A percentile compares a stretch with the other conserved stretches of the same genome.
These are phyloP conservation scores for Schoenoplectus tabernaemontani DNA, from an alignment of 202 grass and related monocot species.

Conservation along the genomic window DNA sequence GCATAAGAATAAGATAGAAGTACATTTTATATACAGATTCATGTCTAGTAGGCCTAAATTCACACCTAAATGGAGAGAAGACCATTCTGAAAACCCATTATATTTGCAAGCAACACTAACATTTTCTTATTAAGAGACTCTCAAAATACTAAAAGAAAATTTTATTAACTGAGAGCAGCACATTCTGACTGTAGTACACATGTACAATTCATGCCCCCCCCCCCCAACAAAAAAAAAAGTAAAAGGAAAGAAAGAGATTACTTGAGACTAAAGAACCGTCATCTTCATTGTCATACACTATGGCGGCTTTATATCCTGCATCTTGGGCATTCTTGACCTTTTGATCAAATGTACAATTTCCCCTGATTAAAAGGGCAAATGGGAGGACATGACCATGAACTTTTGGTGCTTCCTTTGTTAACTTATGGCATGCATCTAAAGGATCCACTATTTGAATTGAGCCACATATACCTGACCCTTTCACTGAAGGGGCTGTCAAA, in stretches of 20 bases:
- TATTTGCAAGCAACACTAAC: neutral
- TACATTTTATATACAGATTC: neutral
- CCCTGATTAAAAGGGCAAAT: conserved; percentile 69
- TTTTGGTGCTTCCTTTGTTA: conserved; percentile 42
- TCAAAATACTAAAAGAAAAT: neutral
- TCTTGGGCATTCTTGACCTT: conserved; percentile 78
- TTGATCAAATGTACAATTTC: conserved; percentile 74
- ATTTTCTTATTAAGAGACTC: neutral
- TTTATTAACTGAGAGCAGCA: neutral
- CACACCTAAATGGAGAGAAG: neutral
- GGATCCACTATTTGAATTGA: conserved; percentile 53
- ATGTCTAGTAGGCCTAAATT: neutral
- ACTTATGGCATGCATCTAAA: conserved; percentile 51
- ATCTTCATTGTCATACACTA: conserved; percentile 80
- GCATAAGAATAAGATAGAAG: neutral
- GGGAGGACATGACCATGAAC: conserved; percentile 33
- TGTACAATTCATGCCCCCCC: neutral
- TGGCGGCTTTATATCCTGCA: conserved; percentile 89
- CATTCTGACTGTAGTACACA: neutral
- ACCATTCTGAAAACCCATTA: neutral
- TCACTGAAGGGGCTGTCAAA: conserved; percentile 61
- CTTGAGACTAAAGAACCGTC: conserved; percentile 59
- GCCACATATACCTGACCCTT: conserved; percentile 70
- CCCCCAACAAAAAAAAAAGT: neutral
- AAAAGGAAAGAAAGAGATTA: conserved; percentile 30